Conservation (phyloP, 106 monocot species). For the Dendrobium nobile region DNA sequence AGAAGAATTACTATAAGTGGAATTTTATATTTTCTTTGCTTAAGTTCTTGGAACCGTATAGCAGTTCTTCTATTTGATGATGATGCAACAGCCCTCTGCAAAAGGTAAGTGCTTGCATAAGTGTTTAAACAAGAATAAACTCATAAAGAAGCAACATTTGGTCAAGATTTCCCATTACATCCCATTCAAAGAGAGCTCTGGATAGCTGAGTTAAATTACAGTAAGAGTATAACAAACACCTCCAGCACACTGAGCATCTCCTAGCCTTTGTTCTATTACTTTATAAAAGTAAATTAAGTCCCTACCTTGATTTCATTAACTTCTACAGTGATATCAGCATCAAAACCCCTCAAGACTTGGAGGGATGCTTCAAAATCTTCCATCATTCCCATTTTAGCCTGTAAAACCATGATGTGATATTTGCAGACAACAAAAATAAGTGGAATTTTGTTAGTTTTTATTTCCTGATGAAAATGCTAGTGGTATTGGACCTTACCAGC, state of each 20-base stretch:
- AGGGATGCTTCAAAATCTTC: slow-evolving; percentile 87
- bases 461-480: not conserved
- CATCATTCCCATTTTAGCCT: slow-evolving; percentile 95
- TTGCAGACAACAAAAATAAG: not conserved
- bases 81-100: slow-evolving; percentile 74
- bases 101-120: slow-evolving; percentile 11
- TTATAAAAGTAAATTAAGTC: not conserved
- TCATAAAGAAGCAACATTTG: not conserved
- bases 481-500: slow-evolving; percentile 47
- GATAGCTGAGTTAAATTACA: not conserved
- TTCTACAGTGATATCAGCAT: slow-evolving; percentile 74
- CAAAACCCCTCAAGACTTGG: slow-evolving; percentile 93
- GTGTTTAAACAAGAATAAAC: not conserved
- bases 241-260: not conserved
- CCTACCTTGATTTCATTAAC: slow-evolving; percentile 81
- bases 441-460: not conserved
- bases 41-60: slow-evolving; percentile 72
- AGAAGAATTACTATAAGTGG: slow-evolving; percentile 58
- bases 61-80: slow-evolving; percentile 62
- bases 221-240: not conserved
- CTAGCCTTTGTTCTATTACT: not conserved
- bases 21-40: slow-evolving; percentile 67
- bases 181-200: not conserved
- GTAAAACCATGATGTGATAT: slow-evolving; percentile 3
- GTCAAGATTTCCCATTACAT: not conserved